phyloP scores from a whole-genome alignment of 1,284 basidiomycete species.

The Abortiporus biennis region DNA sequence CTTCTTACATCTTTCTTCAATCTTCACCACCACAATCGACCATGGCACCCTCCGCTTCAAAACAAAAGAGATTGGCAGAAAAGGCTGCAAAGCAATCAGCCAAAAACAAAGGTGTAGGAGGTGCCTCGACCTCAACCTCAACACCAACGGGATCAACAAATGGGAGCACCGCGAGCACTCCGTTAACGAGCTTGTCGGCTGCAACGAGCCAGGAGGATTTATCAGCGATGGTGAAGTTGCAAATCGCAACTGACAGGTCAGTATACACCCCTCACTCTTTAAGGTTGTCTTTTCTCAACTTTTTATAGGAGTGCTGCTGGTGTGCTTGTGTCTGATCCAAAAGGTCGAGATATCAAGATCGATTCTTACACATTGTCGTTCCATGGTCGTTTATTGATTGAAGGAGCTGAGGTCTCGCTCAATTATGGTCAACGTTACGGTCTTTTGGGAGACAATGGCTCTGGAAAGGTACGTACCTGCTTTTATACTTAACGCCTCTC shows the following conservation, averaged over 20 bases:
- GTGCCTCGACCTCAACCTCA: constrained; percentile 42
- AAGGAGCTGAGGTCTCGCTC: constrained; percentile 81
- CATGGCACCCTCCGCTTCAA: constrained; percentile 78
- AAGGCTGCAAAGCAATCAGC: constrained; percentile 77
- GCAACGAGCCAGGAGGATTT: constrained; percentile 73
- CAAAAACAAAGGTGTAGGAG: constrained; percentile 36
- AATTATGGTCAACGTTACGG: constrained; percentile 98
- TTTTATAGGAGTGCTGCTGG: constrained; percentile 74
- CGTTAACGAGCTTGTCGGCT: constrained; percentile 72
- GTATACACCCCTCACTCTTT: constrained; percentile 13
- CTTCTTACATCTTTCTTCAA: too few species aligned
- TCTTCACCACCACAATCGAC: too few species aligned
- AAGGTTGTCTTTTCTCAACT: constrained; percentile 9
- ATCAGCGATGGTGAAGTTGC: constrained; percentile 81
- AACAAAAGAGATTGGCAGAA: constrained; percentile 84
- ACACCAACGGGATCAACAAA: constrained; percentile 64
- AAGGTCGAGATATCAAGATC: constrained; percentile 96
- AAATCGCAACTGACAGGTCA: constrained; percentile 83
- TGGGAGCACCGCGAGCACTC: constrained; percentile 60
- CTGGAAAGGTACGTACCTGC: constrained; percentile 78
- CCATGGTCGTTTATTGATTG: constrained; percentile 92
- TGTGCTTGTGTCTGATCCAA: constrained; percentile 88
- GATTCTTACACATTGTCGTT: constrained; percentile 95
- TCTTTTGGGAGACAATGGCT: constrained; percentile 94
- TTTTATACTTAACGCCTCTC: not conserved